Evolutionary conservation across 2,329 filamentous ascomycete species (phyloP).

Genomic region (Arthrinium puccinioides): DNA sequence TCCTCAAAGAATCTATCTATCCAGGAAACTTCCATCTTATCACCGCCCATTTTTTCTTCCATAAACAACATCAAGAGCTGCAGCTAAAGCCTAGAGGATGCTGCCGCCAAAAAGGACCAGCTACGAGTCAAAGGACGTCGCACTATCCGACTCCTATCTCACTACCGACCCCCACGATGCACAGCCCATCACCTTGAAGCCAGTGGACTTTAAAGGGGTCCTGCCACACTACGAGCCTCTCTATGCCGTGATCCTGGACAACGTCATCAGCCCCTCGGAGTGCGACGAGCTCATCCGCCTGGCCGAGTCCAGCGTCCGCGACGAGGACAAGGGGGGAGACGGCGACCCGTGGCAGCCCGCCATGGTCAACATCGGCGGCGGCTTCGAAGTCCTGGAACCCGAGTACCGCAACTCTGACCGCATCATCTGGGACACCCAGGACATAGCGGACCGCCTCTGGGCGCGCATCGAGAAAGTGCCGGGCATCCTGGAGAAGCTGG

Average conservation of each 20-base stretch:
- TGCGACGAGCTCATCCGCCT: constrained; percentile 35
- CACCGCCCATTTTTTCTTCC: neutral
- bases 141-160: constrained; percentile 40
- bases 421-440: constrained; percentile 65
- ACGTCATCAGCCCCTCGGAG: constrained; percentile 15
- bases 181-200: constrained; percentile 33
- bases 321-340: constrained; percentile 25
- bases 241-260: constrained; percentile 56
- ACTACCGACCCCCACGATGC: constrained; percentile 31
- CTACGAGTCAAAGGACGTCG: constrained; percentile 28
- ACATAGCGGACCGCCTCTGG: constrained; percentile 57
- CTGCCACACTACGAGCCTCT: constrained; percentile 45
- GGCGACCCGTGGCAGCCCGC: constrained; percentile 56
- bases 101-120: constrained; percentile 17
- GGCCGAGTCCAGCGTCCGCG: constrained; percentile 45
- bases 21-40: too few species aligned
- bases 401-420: constrained; percentile 64
- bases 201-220: constrained; percentile 47
- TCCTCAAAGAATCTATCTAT: too few species aligned
- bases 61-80: neutral
- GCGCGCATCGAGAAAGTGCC: constrained; percentile 41
- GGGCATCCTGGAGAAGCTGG: constrained; percentile 33
- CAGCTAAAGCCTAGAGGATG: neutral
- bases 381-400: constrained; percentile 48
- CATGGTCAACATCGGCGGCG: constrained; percentile 58